phyloP scores from a whole-genome alignment of 345 rosid genomes.

The Litchi chinensis region DNA sequence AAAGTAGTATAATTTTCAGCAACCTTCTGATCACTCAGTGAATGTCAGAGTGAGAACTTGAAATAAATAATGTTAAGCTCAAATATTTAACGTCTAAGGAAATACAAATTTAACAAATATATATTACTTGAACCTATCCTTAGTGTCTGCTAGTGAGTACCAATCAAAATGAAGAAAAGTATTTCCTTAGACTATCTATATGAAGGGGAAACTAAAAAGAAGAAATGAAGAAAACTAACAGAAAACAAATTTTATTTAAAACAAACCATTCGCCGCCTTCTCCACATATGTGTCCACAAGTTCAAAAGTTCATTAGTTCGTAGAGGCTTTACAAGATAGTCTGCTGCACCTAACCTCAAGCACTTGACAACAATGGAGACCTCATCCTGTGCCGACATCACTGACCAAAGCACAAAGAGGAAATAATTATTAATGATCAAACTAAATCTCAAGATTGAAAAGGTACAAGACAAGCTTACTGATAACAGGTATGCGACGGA shows the following conservation, averaged over 20 bases:
- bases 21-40: neutral
- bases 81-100: neutral
- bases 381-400: slow-evolving; percentile 90
- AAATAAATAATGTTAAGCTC: neutral
- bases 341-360: slow-evolving; percentile 85
- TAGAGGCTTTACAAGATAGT: slow-evolving; percentile 88
- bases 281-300: slow-evolving; percentile 93
- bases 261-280: slow-evolving; percentile 61
- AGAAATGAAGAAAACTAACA: slow-evolving; percentile 3
- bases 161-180: neutral
- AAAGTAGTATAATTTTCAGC: neutral
- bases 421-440: slow-evolving; percentile 1
- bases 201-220: neutral
- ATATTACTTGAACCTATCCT: neutral
- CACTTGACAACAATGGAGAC: slow-evolving; percentile 79
- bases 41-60: neutral
- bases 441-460: neutral
- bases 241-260: slow-evolving; percentile 18
- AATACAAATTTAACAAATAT: neutral
- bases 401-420: slow-evolving; percentile 37
- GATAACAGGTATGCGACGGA: slow-evolving; percentile 89
- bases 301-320: slow-evolving; percentile 75
- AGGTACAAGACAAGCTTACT: slow-evolving; percentile 55
- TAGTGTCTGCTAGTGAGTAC: neutral
- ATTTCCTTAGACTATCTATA: no score